phyloP scores from a whole-genome alignment of 1,139 yeast genomes.

The Debaryomyces nepalensis region DNA sequence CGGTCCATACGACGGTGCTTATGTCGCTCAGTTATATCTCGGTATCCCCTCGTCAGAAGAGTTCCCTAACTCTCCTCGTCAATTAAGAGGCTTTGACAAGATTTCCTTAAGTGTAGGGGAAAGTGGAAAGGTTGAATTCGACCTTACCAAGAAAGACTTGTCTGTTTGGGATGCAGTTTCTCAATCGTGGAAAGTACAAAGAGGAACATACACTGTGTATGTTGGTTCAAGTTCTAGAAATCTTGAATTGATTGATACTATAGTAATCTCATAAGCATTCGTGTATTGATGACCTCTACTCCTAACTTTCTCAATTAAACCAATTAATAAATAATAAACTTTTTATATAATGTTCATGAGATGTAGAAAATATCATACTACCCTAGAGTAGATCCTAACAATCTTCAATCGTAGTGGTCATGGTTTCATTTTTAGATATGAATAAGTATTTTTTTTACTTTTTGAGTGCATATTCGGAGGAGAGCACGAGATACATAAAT shows the following conservation, averaged over 20 bases:
- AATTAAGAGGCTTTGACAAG: constrained; percentile 58
- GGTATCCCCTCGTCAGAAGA: constrained; percentile 48
- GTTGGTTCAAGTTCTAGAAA: constrained; percentile 46
- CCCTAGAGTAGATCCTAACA: too few relatives aligned
- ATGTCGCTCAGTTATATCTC: constrained; percentile 52
- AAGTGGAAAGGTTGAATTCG: constrained; percentile 36
- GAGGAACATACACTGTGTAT: constrained; percentile 50
- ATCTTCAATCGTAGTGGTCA: too few relatives aligned
- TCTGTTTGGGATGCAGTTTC: constrained; percentile 57
- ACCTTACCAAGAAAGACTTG: constrained; percentile 49
- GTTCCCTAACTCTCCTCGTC: constrained; percentile 52
- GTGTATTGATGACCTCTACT: too few relatives aligned
- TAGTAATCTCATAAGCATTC: too few relatives aligned
- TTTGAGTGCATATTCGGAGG: too few relatives aligned
- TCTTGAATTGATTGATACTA: constrained; percentile 47
- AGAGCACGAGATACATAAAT: too few relatives aligned
- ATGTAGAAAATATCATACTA: too few relatives aligned
- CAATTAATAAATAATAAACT: too few relatives aligned
- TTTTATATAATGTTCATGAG: too few relatives aligned
- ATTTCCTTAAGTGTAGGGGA: constrained; percentile 47
- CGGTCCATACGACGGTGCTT: constrained; percentile 47
- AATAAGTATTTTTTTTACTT: too few relatives aligned
- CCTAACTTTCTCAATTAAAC: too few relatives aligned
- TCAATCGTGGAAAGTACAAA: constrained; percentile 54
- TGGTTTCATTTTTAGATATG: too few relatives aligned